Evolutionary conservation across 306 rosid genomes (phyloP), one percentile per base, ranked within the genome.

Genomic region (Prunus padus): DNA sequence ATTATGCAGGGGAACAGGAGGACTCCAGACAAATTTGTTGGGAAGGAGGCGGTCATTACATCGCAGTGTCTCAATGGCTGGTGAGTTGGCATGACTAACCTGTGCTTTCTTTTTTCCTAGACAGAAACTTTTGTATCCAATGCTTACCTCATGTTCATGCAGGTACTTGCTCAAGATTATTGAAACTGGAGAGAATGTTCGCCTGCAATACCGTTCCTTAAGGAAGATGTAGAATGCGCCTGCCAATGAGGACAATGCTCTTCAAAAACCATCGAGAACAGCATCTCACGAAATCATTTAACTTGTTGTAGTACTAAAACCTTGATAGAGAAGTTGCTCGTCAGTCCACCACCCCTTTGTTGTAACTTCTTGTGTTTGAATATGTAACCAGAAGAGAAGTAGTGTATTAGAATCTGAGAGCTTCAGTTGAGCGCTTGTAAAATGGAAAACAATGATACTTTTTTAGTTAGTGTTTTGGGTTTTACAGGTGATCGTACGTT

Each of bases 11-110:
- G 99, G 69, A 95, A 95, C 79, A 83, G 87, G 82, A 89, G 99
- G 76, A 95, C 99, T 22, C 97, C 99, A 22, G 99, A 95, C 77
- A 95, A 92, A 87, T 88, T 92, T 88, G 99, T 95, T 79, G 99
- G 99, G 73, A 95, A 95, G 87, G 99, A 95, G 85, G 99, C 99
- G 31, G 84, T 95, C 83, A 95, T 95, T 77, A 95, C 97, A 28
- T 92, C 99, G 67, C 99, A 95, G 84, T 92, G 99, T 86, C 99
- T 95, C 73, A 95, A 95, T 88, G 99, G 99, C 89, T 95, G 99
- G 99, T 95, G 80, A 89, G 96, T 88, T 75, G 50, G 25, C 59
- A 46, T 61, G 61, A 85, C 46, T 45, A 78, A 45, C 73, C 49
- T 13, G 5, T 67, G 49, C 13, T 60, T 14, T 46, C n/a, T 74